Percentiles rank a stretch among this genome's conserved stretches.
phyloP scores from a whole-genome alignment of 176 grass and related monocot species.

The Dendrocalamus sinicus region DNA sequence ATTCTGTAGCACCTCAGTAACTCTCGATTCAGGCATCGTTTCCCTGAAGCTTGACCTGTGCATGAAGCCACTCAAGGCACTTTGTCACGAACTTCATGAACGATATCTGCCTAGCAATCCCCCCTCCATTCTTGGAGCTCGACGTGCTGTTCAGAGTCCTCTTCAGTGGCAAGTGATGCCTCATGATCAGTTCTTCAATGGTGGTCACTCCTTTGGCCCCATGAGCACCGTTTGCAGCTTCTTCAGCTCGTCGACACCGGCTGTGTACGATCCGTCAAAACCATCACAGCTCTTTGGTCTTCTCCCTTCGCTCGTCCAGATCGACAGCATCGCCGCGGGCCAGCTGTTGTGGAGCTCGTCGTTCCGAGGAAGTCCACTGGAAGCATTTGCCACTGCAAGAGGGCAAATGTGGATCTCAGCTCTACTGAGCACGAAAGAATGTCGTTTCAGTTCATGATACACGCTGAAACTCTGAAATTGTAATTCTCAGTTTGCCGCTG shows the following conservation, averaged over 20 bases:
- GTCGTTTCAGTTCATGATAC: not conserved
- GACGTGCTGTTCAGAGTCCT: conserved; percentile 40
- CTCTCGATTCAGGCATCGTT: conserved; percentile 38
- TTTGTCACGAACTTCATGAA: conserved; percentile 52
- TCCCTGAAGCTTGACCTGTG: conserved; percentile 53
- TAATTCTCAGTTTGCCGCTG: not conserved
- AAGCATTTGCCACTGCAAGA: conserved; percentile 14
- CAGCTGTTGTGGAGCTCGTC: conserved; percentile 38
- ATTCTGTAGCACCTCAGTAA: conserved; percentile 52
- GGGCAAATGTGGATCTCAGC: not conserved
- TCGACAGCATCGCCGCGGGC: conserved; percentile 52
- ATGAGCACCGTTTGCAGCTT: conserved; percentile 48
- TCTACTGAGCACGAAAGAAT: not conserved
- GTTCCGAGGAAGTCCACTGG: conserved; percentile 10
- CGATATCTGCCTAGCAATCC: conserved; percentile 42
- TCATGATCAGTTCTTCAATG: conserved; percentile 31
- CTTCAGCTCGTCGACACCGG: conserved; percentile 38
- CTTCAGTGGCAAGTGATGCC: conserved; percentile 29
- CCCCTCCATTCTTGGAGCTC: not conserved
- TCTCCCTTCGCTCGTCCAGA: conserved; percentile 27
- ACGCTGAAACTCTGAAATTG: not conserved
- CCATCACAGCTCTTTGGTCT: no score
- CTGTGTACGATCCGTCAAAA: not conserved
- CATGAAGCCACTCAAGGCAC: conserved; percentile 45
- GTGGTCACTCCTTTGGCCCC: conserved; percentile 7